These are phyloP conservation scores for Pichia insulana DNA, from an alignment of 805 yeast species.

Conservation along the genomic window DNA sequence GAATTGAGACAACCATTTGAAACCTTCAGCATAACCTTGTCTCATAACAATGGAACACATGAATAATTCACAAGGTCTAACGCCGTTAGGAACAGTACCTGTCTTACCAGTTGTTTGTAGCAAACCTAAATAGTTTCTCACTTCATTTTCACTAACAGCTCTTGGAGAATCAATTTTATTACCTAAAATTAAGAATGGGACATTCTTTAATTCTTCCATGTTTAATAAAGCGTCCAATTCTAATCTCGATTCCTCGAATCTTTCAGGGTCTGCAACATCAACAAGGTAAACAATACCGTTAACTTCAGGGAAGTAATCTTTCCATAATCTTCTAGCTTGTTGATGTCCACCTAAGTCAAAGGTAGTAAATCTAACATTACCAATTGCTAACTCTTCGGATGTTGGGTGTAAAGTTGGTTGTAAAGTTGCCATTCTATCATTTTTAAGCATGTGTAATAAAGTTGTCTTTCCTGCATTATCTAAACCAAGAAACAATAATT, in stretches of 20 bases:
- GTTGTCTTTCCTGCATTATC: constrained; percentile 99
- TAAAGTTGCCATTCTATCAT: constrained; percentile 94
- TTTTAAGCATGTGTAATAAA: constrained; percentile 73
- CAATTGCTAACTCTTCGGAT: constrained; percentile 94
- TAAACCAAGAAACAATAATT: constrained; percentile 87
- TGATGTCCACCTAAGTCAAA: constrained; percentile 98
- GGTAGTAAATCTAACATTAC: constrained; percentile 93
- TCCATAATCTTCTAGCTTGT: constrained; percentile 99
- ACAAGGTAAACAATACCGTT: constrained; percentile 94
- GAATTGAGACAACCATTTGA: constrained; percentile 96
- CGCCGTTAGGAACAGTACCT: constrained; percentile 53
- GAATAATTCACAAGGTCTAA: constrained; percentile 90
- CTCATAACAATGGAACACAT: constrained; percentile 99
- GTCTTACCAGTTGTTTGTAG: constrained; percentile 88
- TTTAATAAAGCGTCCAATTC: constrained; percentile 89
- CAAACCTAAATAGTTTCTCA: constrained; percentile 83
- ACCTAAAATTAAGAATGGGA: constrained; percentile 91
- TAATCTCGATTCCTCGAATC: constrained; percentile 89
- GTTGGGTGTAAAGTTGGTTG: constrained; percentile 99
- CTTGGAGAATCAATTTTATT: constrained; percentile 92
- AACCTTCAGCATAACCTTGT: constrained; percentile 97
- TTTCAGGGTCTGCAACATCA: constrained; percentile 93
- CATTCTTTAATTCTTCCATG: constrained; percentile 82
- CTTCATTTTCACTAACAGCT: constrained; percentile 92
- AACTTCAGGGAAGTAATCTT: constrained; percentile 98